These are phyloP conservation scores for Haematococcus lacustris DNA, from an alignment of 139 green algal genomes.

Conservation along the genomic window DNA sequence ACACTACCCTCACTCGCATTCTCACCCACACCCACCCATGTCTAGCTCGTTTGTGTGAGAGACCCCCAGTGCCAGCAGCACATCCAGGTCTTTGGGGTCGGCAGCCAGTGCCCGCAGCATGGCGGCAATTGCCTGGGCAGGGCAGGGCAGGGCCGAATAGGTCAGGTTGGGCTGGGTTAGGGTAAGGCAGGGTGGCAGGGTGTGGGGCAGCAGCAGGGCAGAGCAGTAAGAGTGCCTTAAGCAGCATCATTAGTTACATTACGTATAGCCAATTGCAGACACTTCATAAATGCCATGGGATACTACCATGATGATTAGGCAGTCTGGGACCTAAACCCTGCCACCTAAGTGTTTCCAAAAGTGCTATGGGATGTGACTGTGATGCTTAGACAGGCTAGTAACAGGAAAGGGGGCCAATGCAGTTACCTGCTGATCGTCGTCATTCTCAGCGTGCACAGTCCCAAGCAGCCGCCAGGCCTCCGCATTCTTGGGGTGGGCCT, in stretches of 20 bases:
- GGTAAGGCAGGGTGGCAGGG: background rate
- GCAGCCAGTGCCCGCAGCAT: constrained; percentile 67
- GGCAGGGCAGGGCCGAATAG: too few relatives aligned
- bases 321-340: too few relatives aligned
- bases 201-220: background rate
- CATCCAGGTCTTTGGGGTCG: constrained; percentile 74
- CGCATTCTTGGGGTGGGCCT: constrained; percentile 56
- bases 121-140: constrained; percentile 87
- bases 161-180: too few relatives aligned
- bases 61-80: constrained; percentile 90
- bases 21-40: constrained; percentile 39
- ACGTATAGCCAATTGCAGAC: too few relatives aligned
- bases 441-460: constrained; percentile 95
- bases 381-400: too few relatives aligned
- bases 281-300: too few relatives aligned
- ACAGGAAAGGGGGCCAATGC: too few relatives aligned
- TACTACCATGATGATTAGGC: too few relatives aligned
- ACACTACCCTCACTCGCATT: too few relatives aligned
- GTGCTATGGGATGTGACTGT: too few relatives aligned
- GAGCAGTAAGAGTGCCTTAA: background rate
- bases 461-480: constrained; percentile 93
- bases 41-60: constrained; percentile 97
- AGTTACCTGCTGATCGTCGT: constrained; percentile 86
- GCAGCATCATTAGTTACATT: too few relatives aligned
- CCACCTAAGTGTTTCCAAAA: too few relatives aligned